Evolutionary conservation across 306 rosid genomes (phyloP), one percentile per base, ranked within the genome.

Genomic region (Cucumis cinereus): DNA sequence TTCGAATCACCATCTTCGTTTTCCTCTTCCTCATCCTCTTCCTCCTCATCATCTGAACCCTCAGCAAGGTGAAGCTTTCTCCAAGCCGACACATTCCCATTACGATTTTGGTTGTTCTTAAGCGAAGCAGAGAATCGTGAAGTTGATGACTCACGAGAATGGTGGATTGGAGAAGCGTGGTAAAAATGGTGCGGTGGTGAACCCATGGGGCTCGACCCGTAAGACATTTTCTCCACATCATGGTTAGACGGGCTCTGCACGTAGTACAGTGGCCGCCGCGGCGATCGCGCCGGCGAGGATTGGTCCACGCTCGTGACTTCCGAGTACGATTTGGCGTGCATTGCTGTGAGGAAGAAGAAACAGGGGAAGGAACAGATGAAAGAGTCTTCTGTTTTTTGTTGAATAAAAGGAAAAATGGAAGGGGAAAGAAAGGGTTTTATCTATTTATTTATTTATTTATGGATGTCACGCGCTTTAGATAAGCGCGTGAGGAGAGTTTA

Each of bases 191-290:
- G 96, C 47, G 80, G 88, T 5, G 98, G 98, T 0, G 98, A 94
- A 9, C 81, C 96, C 4, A 75, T 5, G 0, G 97, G 98, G 73
- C 96, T 90, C 0, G 96, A 94, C 8, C 90, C 97, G 84, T 90
- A 94, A 0, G 98, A 94, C 98, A 91, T 94, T 83, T 91, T 94
- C 89, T 94, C 97, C 0, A 80, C 96, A 77, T 91, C 98, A 61
- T 86, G 93, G 86, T 90, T 87, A 11, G 98, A 94, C 0, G 98
- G 98, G 56, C 98, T 94, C 77, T 91, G 97, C 0, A 94, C 98
- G 85, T 90, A 94, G 93, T 94, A 94, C 0, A 94, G 79, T 11
- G 93, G 91, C 26, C 98, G 83, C 6, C 93, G 92, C 1, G 96
- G 98, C 0, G 98, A 93, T 1, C 90, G 83, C 3, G 84, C 66